These are phyloP conservation scores for Mimosa pudica DNA, from an alignment of 306 rosid species.

Conservation along the genomic window DNA sequence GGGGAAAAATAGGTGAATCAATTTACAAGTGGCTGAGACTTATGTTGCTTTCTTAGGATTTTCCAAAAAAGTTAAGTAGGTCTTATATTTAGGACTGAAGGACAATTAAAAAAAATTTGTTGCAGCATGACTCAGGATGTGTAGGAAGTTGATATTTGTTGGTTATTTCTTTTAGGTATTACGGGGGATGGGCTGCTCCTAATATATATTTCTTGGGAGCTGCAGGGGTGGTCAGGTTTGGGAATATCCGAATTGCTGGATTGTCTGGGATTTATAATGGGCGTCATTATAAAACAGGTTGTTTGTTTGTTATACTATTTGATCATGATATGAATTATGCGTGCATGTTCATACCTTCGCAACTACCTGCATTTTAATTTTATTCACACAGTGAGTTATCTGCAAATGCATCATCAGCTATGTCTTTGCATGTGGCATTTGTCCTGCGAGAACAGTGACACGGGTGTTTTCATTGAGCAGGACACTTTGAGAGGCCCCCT, in stretches of 20 bases:
- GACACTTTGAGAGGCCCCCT: conserved; percentile 96
- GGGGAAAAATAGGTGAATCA: too few relatives aligned
- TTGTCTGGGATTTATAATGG: conserved; percentile 87
- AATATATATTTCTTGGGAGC: conserved; percentile 86
- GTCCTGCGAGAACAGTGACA: conserved; percentile 4
- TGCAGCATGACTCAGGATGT: neutral
- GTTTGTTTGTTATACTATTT: conserved; percentile 22
- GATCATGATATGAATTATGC: conserved; percentile 26
- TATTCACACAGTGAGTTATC: neutral
- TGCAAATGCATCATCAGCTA: conserved; percentile 9
- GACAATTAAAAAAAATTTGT: neutral
- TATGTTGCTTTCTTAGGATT: too few relatives aligned
- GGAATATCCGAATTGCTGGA: conserved; percentile 89
- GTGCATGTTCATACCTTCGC: neutral
- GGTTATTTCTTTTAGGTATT: conserved; percentile 55
- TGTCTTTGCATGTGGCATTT: conserved; percentile 7
- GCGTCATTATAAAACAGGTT: conserved; percentile 73
- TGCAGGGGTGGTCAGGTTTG: conserved; percentile 91
- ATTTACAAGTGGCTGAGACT: too few relatives aligned
- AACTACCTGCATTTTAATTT: neutral
- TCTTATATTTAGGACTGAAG: too few relatives aligned
- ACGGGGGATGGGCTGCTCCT: conserved; percentile 99
- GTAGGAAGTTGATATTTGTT: conserved; percentile 2
- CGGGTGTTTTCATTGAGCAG: conserved; percentile 51
- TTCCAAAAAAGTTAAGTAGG: too few relatives aligned